phyloP scores from a whole-genome alignment of 2,329 filamentous ascomycete species.

The Venturiaceae sp. region DNA sequence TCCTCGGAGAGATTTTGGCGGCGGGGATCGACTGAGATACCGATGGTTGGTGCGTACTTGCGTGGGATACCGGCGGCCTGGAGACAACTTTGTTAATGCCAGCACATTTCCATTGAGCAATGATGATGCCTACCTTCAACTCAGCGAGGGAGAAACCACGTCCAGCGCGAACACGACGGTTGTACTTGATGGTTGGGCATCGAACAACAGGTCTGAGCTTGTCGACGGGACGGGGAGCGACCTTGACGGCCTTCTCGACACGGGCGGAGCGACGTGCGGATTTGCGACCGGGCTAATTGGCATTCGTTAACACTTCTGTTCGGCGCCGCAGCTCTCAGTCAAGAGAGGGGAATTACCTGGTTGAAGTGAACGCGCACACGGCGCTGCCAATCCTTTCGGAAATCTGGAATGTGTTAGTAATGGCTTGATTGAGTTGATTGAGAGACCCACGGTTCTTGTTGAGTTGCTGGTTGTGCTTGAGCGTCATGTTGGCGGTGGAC shows the following conservation, averaged over 20 bases:
- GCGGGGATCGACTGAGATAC: slow-evolving; percentile 92
- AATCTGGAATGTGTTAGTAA: slow-evolving; percentile 51
- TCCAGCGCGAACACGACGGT: slow-evolving; percentile 92
- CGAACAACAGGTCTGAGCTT: slow-evolving; percentile 91
- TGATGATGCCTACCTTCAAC: slow-evolving; percentile 71
- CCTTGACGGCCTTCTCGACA: slow-evolving; percentile 85
- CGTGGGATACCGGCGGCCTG: slow-evolving; percentile 93
- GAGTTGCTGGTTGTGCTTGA: slow-evolving; percentile 99
- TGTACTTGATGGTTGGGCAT: slow-evolving; percentile 98
- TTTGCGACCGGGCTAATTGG: slow-evolving; percentile 84
- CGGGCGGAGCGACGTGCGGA: slow-evolving; percentile 82
- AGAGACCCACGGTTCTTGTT: slow-evolving; percentile 62
- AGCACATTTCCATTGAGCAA: not conserved
- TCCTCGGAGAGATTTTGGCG: slow-evolving; percentile 97
- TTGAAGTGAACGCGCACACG: slow-evolving; percentile 99
- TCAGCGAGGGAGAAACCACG: slow-evolving; percentile 96
- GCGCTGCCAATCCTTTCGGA: slow-evolving; percentile 99
- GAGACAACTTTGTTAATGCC: slow-evolving; percentile 14
- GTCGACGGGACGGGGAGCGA: slow-evolving; percentile 95
- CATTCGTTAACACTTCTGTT: slow-evolving; percentile 21
- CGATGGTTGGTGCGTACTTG: slow-evolving; percentile 89
- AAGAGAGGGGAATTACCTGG: slow-evolving; percentile 65
- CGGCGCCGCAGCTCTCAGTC: slow-evolving; percentile 44
- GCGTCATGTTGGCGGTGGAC: slow-evolving; percentile 49
- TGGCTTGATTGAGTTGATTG: not conserved